These are phyloP conservation scores for Trifolium fragiferum DNA, from an alignment of 306 rosid species.

Conservation along the genomic window DNA sequence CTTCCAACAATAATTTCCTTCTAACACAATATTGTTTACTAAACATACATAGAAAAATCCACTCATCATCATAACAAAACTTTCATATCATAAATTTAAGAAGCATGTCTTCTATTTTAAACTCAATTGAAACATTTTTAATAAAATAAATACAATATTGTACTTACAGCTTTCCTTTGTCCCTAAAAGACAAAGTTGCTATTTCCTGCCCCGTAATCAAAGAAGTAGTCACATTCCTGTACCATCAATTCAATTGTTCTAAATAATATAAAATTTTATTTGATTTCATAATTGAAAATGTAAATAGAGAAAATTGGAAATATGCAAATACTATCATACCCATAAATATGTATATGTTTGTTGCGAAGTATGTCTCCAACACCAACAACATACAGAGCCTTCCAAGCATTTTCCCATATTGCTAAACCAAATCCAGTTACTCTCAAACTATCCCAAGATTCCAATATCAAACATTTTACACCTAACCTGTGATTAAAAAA, in stretches of 20 bases:
- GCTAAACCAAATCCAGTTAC: conserved; percentile 62
- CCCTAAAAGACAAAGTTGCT: conserved; percentile 38
- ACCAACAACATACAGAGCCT: conserved; percentile 75
- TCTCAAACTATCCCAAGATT: conserved; percentile 65
- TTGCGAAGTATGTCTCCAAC: conserved; percentile 59
- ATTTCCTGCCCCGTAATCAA: conserved; percentile 56
- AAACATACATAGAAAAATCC: too few species aligned
- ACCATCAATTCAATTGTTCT: too few species aligned
- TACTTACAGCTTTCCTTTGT: conserved; percentile 60
- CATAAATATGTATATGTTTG: conserved; percentile 48
- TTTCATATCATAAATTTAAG: not conserved
- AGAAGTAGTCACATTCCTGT: conserved; percentile 45
- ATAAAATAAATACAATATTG: not conserved
- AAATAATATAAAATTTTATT: too few species aligned
- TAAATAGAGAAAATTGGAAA: too few species aligned
- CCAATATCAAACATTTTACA: conserved; percentile 68
- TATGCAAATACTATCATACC: conserved; percentile 11
- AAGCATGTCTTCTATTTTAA: conserved; percentile 3
- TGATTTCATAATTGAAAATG: too few species aligned
- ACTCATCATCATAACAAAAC: too few species aligned
- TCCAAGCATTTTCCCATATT: conserved; percentile 81
- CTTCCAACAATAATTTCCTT: conserved; percentile 63
- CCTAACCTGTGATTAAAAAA: conserved; percentile 50
- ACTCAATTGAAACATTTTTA: not conserved
- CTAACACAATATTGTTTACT: conserved; percentile 40